phyloP scores from a whole-genome alignment of 2,329 filamentous ascomycete species.

The Mycosphaerella sp. region DNA sequence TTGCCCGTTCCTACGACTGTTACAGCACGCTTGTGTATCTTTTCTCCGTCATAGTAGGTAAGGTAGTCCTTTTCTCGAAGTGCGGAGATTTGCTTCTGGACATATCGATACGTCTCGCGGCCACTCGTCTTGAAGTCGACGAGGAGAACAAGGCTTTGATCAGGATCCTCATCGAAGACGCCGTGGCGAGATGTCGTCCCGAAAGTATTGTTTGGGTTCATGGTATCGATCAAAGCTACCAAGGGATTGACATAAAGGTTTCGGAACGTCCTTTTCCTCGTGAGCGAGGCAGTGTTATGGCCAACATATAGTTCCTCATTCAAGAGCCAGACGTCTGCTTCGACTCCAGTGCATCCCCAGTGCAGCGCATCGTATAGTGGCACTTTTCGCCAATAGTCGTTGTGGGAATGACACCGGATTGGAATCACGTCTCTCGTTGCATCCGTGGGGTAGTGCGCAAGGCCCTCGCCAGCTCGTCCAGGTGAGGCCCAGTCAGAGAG shows the following conservation, averaged over 20 bases:
- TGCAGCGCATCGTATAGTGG: constrained; percentile 57
- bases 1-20: constrained; percentile 65
- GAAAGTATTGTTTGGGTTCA: constrained; percentile 47
- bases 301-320: constrained; percentile 56
- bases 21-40: constrained; percentile 50
- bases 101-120: constrained; percentile 46
- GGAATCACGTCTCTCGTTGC: constrained; percentile 43
- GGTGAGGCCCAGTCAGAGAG: constrained; percentile 39
- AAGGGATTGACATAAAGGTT: constrained; percentile 61
- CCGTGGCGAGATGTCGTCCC: constrained; percentile 43
- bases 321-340: constrained; percentile 63
- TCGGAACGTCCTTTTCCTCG: constrained; percentile 51
- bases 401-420: constrained; percentile 59
- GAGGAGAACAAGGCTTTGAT: constrained; percentile 51
- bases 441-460: constrained; percentile 36
- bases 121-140: constrained; percentile 63
- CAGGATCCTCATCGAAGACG: constrained; percentile 42
- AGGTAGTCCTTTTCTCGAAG: constrained; percentile 52
- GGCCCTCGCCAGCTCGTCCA: constrained; percentile 33
- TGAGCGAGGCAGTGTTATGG: constrained; percentile 52
- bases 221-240: constrained; percentile 49
- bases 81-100: constrained; percentile 52
- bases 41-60: constrained; percentile 45
- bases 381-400: constrained; percentile 61
- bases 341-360: constrained; percentile 56